Evolutionary conservation across 352 stramenopile species (phyloP), one percentile per base, ranked within the genome.

Genomic region (Discostella stelligera): DNA sequence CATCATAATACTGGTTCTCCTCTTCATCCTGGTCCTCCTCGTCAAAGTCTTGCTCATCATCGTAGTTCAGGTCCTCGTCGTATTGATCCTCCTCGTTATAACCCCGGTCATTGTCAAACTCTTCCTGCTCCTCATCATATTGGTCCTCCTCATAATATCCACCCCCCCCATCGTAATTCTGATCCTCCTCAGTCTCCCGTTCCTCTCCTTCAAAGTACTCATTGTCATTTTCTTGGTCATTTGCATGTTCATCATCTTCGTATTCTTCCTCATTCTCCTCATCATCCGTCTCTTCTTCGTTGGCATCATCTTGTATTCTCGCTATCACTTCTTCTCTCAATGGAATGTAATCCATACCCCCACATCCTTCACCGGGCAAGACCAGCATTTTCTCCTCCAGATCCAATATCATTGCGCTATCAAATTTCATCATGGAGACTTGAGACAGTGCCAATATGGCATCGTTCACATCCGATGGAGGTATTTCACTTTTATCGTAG

Each of bases 351-450:
- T 84, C 71, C 56, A 65, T 66, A 23, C 71, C 76, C 8, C 66
- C 60, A 49, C 76, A 84, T 27, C 46, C 63, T 58, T 84, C 76
- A 25, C 76, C 71, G 11, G 76, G 76, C 41, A 84, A 41, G 18
- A 60, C 9, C 30, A 80, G 67, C 14, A 69, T 70, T 11, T 8
- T 10, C 37, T 44, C 37, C n/a, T 10, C 21, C 16, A 23, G n/a
- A 65, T 84, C 76, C 25, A 84, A 55, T 20, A 74, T 16, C 37
- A 54, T 68, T 25, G 71, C 65, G 13, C 11, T 44, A 30, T 68
- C 50, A 41, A 61, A 27, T 13, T 20, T 44, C 30, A 62, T 32
- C 63, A 62, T 71, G 49, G 63, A 60, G 41, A 62, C 27, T 4
- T 53, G 11, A 0, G 69, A 79, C 23, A 83, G 37, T 21, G n/a